These are phyloP conservation scores for Yamadazyma jaroonii DNA, from an alignment of 1,139 yeast species.

Conservation along the genomic window DNA sequence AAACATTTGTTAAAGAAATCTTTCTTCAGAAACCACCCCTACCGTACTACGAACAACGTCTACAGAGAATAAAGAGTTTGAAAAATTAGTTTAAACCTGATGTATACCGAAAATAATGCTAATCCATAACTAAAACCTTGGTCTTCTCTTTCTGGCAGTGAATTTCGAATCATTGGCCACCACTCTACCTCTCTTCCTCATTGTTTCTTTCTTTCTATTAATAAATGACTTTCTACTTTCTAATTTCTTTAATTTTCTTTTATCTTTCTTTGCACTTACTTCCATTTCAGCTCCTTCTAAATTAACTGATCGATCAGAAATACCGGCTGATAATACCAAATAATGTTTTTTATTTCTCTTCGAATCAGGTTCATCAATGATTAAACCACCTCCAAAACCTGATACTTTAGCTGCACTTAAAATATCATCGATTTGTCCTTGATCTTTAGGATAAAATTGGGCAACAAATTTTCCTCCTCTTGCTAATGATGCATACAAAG, in stretches of 20 bases:
- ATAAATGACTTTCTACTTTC: slow-evolving; percentile 83
- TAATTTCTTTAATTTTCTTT: slow-evolving; percentile 51
- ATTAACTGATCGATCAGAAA: slow-evolving; percentile 65
- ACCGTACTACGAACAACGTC: too few relatives aligned
- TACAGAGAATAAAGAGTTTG: neutral
- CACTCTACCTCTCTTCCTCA: slow-evolving; percentile 85
- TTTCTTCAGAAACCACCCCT: too few relatives aligned
- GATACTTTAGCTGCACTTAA: slow-evolving; percentile 85
- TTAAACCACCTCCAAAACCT: slow-evolving; percentile 95
- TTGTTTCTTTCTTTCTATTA: slow-evolving; percentile 86
- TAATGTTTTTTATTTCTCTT: slow-evolving; percentile 90
- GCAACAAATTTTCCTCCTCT: slow-evolving; percentile 98
- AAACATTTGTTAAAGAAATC: too few relatives aligned
- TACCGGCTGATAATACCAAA: slow-evolving; percentile 86
- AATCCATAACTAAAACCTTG: slow-evolving; percentile 60
- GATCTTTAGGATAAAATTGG: slow-evolving; percentile 93
- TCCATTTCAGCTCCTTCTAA: slow-evolving; percentile 80
- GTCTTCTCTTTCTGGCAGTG: slow-evolving; percentile 90
- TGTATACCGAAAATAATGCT: neutral
- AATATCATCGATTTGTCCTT: slow-evolving; percentile 75
- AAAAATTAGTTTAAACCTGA: neutral
- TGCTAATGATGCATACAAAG: slow-evolving; percentile 78
- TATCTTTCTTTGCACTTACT: slow-evolving; percentile 39
- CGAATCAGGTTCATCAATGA: slow-evolving; percentile 90
- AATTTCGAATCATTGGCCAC: slow-evolving; percentile 91